Evolutionary conservation across 1,139 yeast species (phyloP).

Genomic region (Saccharomyces hybrid): DNA sequence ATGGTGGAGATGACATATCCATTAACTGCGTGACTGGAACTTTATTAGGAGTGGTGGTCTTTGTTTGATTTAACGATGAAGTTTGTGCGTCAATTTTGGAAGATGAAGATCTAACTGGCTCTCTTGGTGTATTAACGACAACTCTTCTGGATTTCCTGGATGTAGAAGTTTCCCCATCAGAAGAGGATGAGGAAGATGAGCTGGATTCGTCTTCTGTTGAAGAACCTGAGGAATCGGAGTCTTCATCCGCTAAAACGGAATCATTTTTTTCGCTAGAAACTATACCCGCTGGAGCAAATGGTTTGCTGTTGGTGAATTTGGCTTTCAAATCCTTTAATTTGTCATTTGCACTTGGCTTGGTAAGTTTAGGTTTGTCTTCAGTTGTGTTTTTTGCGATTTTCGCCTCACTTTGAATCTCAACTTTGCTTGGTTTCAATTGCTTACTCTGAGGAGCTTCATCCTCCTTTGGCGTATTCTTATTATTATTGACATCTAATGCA

Average conservation of each 20-base stretch:
- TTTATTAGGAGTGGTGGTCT: conserved; percentile 11
- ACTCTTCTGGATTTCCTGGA: conserved; percentile 29
- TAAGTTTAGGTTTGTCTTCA: neutral
- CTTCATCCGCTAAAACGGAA: conserved; percentile 7
- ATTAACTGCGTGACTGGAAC: conserved; percentile 17
- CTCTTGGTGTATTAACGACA: conserved; percentile 31
- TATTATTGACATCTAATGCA: neutral
- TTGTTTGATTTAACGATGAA: neutral
- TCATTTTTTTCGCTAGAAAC: conserved; percentile 10
- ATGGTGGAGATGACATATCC: conserved; percentile 14
- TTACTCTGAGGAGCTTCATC: neutral
- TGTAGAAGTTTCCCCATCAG: conserved; percentile 21
- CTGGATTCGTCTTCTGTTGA: conserved; percentile 1
- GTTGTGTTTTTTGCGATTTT: neutral
- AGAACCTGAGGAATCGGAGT: neutral
- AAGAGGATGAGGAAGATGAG: conserved; percentile 7
- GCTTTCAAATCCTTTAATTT: conserved; percentile 14
- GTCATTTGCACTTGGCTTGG: conserved; percentile 1
- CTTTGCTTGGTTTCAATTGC: neutral
- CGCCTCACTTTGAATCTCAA: neutral
- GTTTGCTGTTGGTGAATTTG: conserved; percentile 2
- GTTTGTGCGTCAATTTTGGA: neutral
- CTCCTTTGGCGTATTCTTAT: conserved; percentile 3
- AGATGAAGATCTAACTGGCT: conserved; percentile 2
- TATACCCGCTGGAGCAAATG: neutral